Evolutionary conservation across 805 yeast genomes (phyloP), one percentile per base, ranked within the genome.

Genomic region (Pichia thaimueangensis): DNA sequence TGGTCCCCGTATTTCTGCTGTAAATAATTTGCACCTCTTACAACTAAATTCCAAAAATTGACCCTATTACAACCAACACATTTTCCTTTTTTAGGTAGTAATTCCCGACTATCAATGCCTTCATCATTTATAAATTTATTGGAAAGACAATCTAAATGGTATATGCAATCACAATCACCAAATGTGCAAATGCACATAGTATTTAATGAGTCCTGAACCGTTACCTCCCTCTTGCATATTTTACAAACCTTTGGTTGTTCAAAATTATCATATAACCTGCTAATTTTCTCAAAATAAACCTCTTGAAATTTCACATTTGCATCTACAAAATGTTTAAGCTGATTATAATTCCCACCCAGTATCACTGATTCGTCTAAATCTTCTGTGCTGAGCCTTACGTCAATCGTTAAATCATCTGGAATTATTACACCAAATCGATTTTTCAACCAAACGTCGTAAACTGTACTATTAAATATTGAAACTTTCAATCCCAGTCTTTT

Each of bases 401-500:
- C 47, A 20, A 62, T 22, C 3, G 48, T 39, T 2, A 58, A 50
- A 20, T 45, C 44, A 23, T 52, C 58, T 1, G 60, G 55, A 3
- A 53, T 27, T 6, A 34, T 25, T 8, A 65, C 49, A 6, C 53
- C 50, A 43, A 55, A 64, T 47, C 55, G 63, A 44, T 70, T 67
- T 11, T 37, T 27, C 9, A 53, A 28, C 76, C 76, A 73, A 5
- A 45, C 45, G 7, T 59, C 48, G 40, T 57, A 58, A 1, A 59
- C 51, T 2, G 51, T 50, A 5, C 52, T 48, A 38, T 63, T 53
- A 47, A 80, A 78, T 22, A 80, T 58, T 3, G 67, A 66, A 0
- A 80, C 67, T 23, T 60, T 60, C 34, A 82, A 57, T 23, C 67
- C 65, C 68, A 77, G 62, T 7, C 63, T 52, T 1, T 51, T 48